Evolutionary conservation across 352 stramenopile species (phyloP), one percentile per base, ranked within the genome.

Genomic region (Pythium rishiriense): DNA sequence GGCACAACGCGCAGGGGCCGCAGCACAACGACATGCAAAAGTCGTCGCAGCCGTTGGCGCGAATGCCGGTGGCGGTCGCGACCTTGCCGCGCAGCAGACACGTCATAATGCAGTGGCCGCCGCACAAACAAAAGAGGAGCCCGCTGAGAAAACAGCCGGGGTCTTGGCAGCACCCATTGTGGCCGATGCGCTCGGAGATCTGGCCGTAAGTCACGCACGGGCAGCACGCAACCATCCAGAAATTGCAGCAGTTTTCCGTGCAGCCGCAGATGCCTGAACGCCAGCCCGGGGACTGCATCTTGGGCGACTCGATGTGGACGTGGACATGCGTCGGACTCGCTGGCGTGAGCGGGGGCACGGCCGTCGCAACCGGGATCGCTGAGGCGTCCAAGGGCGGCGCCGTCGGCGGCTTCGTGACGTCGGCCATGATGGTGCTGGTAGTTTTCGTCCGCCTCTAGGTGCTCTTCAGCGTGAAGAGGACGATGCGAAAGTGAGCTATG

Each of bases 141-240:
- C 43, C 21, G 47, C 51, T 64, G 22, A 6, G 7, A 31, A 19
- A 35, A 46, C 62, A 69, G 15, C 53, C 35, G 17, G 29, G 58
- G 43, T 64, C 35, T 0, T 35, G 19, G 35, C 53, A 64, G 43
- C 42, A 64, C 0, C 62, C 62, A 11, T 69, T 69, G 42, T 49
- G 29, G 31, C 54, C 54, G 42, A 69, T 35, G 4, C 62, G 54
- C 62, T 28, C 28, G 11, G 53, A 42, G 35, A 69, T 52, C 26
- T 69, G 62, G 15, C 62, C 62, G 26, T 55, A 69, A 4, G 54
- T 53, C 17, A 69, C 57, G 21, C 62, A 69, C n/a, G 62, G 46
- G 31, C 19, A 58, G 43, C 57, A 69, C 17, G 31, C 12, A 2
- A 57, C 62, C 62, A 69, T 69, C 43, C 52, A 69, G 22, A 31